Conservation (phyloP, 2,329 filamentous ascomycete genomes). For the Xylariaceae sp. region DNA sequence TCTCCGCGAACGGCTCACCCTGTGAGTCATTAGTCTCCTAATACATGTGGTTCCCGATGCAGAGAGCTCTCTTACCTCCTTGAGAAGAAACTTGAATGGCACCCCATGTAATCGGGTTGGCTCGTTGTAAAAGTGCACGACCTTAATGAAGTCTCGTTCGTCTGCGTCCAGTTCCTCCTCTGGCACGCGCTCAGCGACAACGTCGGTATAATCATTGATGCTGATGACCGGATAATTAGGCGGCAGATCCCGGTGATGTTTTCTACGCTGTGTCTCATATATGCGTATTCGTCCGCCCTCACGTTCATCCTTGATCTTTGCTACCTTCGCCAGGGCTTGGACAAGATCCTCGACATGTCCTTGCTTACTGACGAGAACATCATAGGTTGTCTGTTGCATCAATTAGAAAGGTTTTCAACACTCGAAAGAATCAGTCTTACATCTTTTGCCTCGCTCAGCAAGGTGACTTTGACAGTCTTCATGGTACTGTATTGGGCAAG, state of each 20-base stretch:
- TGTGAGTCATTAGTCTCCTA: slow-evolving; percentile 34
- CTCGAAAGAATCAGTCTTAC: slow-evolving; percentile 42
- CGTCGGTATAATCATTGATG: slow-evolving; percentile 78
- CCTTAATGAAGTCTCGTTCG: slow-evolving; percentile 62
- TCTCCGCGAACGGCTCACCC: slow-evolving; percentile 84
- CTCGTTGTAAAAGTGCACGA: slow-evolving; percentile 92
- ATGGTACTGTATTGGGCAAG: slow-evolving; percentile 90
- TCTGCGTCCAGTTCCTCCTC: slow-evolving; percentile 62
- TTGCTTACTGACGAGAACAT: slow-evolving; percentile 83
- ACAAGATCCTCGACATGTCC: slow-evolving; percentile 77
- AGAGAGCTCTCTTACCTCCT: slow-evolving; percentile 54
- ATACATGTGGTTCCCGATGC: too few species aligned
- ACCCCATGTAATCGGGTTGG: slow-evolving; percentile 78
- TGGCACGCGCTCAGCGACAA: slow-evolving; percentile 79
- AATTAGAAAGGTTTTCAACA: slow-evolving; percentile 14
- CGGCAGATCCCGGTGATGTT: slow-evolving; percentile 74
- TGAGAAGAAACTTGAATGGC: slow-evolving; percentile 85
- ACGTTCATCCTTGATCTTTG: slow-evolving; percentile 68
- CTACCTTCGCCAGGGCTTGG: slow-evolving; percentile 72
- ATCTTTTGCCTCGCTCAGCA: slow-evolving; percentile 88
- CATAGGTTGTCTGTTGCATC: slow-evolving; percentile 61
- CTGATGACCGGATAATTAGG: slow-evolving; percentile 70
- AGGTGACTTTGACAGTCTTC: slow-evolving; percentile 77
- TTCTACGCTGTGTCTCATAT: slow-evolving; percentile 78
- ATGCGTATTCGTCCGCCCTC: slow-evolving; percentile 69